Evolutionary conservation across 495 filamentous ascomycete species (phyloP).

Genomic region (Penicillium lividum): DNA sequence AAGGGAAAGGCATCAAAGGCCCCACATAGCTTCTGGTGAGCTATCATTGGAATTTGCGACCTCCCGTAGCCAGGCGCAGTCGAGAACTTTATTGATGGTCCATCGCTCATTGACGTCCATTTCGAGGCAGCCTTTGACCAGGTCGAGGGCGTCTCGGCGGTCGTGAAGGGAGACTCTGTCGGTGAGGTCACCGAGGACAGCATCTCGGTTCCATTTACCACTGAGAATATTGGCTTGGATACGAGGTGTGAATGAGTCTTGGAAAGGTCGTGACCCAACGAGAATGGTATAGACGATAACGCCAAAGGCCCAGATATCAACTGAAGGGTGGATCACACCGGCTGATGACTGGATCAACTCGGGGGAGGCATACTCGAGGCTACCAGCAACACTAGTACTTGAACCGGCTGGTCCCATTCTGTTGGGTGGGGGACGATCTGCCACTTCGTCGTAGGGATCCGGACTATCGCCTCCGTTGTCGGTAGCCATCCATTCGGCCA

Average conservation of each 20-base stretch:
- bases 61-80: conserved; percentile 56
- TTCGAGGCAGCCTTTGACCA: conserved; percentile 54
- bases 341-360: conserved; percentile 54
- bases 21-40: conserved; percentile 38
- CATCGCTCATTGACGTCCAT: conserved; percentile 53
- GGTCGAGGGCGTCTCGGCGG: conserved; percentile 48
- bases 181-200: conserved; percentile 41
- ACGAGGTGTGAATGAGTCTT: conserved; percentile 59
- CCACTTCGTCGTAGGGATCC: conserved; percentile 51
- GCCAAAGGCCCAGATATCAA: conserved; percentile 75
- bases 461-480: conserved; percentile 51
- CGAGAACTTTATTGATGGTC: conserved; percentile 55
- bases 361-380: conserved; percentile 67
- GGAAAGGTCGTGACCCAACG: conserved; percentile 68
- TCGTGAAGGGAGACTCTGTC: conserved; percentile 25
- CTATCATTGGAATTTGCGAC: conserved; percentile 33
- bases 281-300: conserved; percentile 65
- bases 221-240: conserved; percentile 60
- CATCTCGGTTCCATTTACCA: conserved; percentile 61
- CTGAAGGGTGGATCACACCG: conserved; percentile 54
- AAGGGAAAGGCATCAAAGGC: conserved; percentile 26
- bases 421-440: conserved; percentile 47
- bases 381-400: conserved; percentile 60
- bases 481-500: conserved; percentile 68
- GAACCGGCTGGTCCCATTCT: conserved; percentile 58